Percentiles rank a stretch among this genome's conserved stretches.
phyloP scores from a whole-genome alignment of 2,329 filamentous ascomycete species.

The Ascochyta viciae-villosae region DNA sequence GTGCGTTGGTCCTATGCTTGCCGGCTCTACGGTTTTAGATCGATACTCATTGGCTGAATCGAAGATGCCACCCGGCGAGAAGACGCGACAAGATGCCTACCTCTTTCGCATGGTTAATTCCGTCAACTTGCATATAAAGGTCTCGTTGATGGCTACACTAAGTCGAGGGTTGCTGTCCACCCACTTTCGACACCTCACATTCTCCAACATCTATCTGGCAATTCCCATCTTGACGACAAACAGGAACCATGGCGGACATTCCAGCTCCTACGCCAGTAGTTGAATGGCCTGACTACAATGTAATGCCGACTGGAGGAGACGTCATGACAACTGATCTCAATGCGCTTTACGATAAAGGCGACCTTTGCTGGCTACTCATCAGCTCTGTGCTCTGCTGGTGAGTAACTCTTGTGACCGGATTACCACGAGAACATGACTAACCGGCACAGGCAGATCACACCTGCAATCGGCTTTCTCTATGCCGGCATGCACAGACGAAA shows the following conservation, averaged over 20 bases:
- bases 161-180: not conserved
- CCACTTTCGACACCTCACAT: not conserved
- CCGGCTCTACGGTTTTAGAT: not conserved
- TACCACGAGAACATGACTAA: conserved; percentile 1
- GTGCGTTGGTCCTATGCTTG: conserved; percentile 25
- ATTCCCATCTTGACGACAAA: not conserved
- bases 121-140: conserved; percentile 21
- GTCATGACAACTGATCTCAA: conserved; percentile 56
- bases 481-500: conserved; percentile 45
- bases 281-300: conserved; percentile 55
- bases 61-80: conserved; percentile 10
- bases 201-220: not conserved
- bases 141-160: not conserved
- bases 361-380: conserved; percentile 54
- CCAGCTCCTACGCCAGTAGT: conserved; percentile 42
- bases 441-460: conserved; percentile 40
- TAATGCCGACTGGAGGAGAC: conserved; percentile 52
- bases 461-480: conserved; percentile 45
- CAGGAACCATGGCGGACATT: conserved; percentile 31
- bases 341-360: conserved; percentile 56
- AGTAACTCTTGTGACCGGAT: not conserved
- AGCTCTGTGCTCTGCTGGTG: conserved; percentile 43
- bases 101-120: conserved; percentile 18
- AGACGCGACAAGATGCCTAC: not conserved
- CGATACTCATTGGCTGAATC: conserved; percentile 18